phyloP scores from a whole-genome alignment of 805 yeast species.

The Wickerhamiella sergipiensis region DNA sequence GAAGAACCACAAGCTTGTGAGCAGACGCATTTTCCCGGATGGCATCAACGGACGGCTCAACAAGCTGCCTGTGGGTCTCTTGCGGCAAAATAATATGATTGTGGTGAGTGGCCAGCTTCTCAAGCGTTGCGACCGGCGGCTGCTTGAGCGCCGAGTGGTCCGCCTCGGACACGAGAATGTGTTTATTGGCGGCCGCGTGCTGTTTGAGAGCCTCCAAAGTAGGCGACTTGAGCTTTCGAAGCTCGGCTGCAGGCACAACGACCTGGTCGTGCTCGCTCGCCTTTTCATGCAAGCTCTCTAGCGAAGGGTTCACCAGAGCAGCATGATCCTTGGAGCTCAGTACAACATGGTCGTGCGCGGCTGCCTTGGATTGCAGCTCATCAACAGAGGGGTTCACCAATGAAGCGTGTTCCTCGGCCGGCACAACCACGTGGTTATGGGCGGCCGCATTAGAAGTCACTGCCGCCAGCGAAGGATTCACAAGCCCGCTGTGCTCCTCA shows the following conservation, averaged over 20 bases:
- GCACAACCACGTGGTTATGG: neutral
- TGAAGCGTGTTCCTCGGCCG: constrained; percentile 1
- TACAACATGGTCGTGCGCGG: neutral
- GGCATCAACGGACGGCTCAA: neutral
- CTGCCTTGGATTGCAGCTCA: neutral
- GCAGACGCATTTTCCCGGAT: neutral
- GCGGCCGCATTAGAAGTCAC: constrained; percentile 13
- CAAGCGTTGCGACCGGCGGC: neutral
- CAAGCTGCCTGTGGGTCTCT: neutral
- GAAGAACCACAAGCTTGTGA: constrained; percentile 13
- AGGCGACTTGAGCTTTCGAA: constrained; percentile 8
- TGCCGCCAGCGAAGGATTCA: neutral
- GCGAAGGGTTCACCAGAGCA: neutral
- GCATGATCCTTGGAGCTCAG: neutral
- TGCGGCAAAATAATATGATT: neutral
- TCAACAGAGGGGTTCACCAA: constrained; percentile 3
- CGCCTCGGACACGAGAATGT: neutral
- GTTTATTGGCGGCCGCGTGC: constrained; percentile 1
- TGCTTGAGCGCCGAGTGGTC: constrained; percentile 2
- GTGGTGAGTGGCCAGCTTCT: neutral
- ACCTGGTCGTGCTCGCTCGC: constrained; percentile 3
- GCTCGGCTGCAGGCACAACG: constrained; percentile 9
- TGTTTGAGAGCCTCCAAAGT: constrained; percentile 1
- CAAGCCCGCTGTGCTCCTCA: constrained; percentile 17
- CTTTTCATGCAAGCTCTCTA: neutral